Evolutionary conservation across 495 filamentous ascomycete species (phyloP), one percentile per base, ranked within the genome.

Genomic region (Penicillium pulvis): DNA sequence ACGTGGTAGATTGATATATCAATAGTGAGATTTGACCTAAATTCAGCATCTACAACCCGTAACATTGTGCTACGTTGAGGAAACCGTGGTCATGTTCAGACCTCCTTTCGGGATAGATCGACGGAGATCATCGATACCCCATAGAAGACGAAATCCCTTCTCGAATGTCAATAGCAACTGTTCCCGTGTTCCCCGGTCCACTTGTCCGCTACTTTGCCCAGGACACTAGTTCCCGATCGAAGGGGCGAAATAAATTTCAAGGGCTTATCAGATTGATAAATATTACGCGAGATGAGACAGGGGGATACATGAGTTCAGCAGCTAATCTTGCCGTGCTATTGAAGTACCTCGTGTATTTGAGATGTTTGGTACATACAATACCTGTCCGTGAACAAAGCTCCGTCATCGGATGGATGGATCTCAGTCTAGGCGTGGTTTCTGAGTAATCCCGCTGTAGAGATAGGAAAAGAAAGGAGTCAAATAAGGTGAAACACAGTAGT

Each of bases 191-290:
- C 31, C 31, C 54, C 42, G 62, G 46, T 60, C 56, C 52, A 62
- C 42, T 50, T 51, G n/a, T 28, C 23, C 51, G 30, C 47, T 41
- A 55, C 44, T 42, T 17, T 14, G 28, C 10, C 35, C 35, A 51
- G 30, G 28, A 44, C 60, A 63, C 56, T 59, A 63, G 53, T 53
- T 49, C 51, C 57, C 49, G 61, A 59, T 56, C 49, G 33, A n/a
- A 59, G 58, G 48, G 53, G 20, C 44, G 23, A 17, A 54, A 53
- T 41, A 35, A 2, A 47, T 31, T 46, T 14, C 39, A 59, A 14
- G 20, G 23, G 59, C 66, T 69, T 69, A 69, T 69, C 67, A 61
- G 64, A 67, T 67, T 67, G 67, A 69, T 69, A 64, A 68, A 51
- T 46, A n/a, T 61, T 47, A 51, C 47, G 20, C 10, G 11, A 0